Evolutionary conservation across 805 yeast species (phyloP), one percentile per base, ranked within the genome.

Genomic region (Metschnikowia picachoensis): DNA sequence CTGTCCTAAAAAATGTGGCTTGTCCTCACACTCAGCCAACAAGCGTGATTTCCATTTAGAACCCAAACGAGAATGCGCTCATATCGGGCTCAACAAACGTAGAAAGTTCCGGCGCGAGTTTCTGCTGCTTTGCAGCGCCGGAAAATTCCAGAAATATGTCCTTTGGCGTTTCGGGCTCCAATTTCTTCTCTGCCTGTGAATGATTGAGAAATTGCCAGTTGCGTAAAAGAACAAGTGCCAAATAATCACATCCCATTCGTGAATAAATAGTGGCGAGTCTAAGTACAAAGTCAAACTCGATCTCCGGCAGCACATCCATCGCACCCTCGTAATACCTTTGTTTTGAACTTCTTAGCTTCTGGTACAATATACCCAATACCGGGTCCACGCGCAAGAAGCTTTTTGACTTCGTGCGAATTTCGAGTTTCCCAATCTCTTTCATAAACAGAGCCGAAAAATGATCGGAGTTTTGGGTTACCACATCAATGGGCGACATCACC

Each of bases 181-280:
- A 14, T 15, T 30, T 40, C 35, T 37, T 44, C 8, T 43, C 43
- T 12, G 51, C 57, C 17, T 13, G 14, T 27, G 49, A 43, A 27
- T 41, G 50, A 33, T 53, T 50, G 34, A 54, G 45, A 58, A 89
- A 90, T 29, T 67, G 66, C 97, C 97, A 91, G 49, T 78, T 79
- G 39, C 70, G 72, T 1, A 85, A 69, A 38, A 90, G 61, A 42
- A 80, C 74, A 20, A 87, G 59, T 0, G 90, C 82, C 35, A 92
- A 62, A 49, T 82, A 78, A 57, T 91, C 95, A 66, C 98, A 91
- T 0, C 98, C 98, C 96, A 91, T 88, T 47, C 95, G 72, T 13
- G 80, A 74, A 58, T 89, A 87, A 50, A 89, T 83, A 32, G 76
- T 68, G 8, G 86, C 74, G 8, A 83, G 84, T 51, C 82, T 78